Conservation (phyloP, 73 alveolate genomes). For the Paramecium sexaurelia region DNA sequence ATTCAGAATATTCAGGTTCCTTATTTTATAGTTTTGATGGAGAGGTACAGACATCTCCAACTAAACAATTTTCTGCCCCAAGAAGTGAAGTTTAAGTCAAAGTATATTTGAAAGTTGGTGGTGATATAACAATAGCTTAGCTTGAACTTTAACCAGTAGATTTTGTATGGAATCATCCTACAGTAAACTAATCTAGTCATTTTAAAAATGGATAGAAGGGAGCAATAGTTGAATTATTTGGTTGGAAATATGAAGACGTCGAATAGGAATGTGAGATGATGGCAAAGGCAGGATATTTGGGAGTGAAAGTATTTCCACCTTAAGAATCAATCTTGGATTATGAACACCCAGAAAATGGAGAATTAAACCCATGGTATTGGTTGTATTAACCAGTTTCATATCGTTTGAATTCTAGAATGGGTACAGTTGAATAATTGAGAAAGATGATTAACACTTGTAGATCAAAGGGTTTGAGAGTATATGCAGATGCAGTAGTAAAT, state of each 20-base stretch:
- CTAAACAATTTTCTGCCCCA: conserved; percentile 71
- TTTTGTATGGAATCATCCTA: conserved; percentile 94
- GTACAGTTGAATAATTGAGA: conserved; percentile 89
- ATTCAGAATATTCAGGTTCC: conserved; percentile 70
- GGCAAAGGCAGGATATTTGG: conserved; percentile 95
- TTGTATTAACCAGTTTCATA: conserved; percentile 93
- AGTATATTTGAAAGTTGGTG: conserved; percentile 70
- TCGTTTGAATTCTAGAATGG: conserved; percentile 88
- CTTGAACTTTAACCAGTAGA: conserved; percentile 82
- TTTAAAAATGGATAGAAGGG: conserved; percentile 94
- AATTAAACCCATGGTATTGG: conserved; percentile 98
- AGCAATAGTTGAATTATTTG: conserved; percentile 95
- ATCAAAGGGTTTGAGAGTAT: conserved; percentile 85
- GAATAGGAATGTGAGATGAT: conserved; percentile 90
- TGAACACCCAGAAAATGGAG: conserved; percentile 93
- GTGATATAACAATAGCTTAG: conserved; percentile 67
- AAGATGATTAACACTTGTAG: conserved; percentile 92
- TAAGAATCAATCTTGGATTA: conserved; percentile 83
- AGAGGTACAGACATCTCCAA: conserved; percentile 50
- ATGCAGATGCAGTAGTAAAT: conserved; percentile 96
- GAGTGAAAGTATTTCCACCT: conserved; percentile 94
- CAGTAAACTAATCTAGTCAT: conserved; percentile 71
- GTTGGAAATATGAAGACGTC: conserved; percentile 97
- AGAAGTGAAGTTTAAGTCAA: conserved; percentile 65
- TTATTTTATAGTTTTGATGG: conserved; percentile 71